Percentiles rank a stretch among this genome's conserved stretches.
phyloP scores from a whole-genome alignment of 441 rosid species.

The Lepidium campestre region DNA sequence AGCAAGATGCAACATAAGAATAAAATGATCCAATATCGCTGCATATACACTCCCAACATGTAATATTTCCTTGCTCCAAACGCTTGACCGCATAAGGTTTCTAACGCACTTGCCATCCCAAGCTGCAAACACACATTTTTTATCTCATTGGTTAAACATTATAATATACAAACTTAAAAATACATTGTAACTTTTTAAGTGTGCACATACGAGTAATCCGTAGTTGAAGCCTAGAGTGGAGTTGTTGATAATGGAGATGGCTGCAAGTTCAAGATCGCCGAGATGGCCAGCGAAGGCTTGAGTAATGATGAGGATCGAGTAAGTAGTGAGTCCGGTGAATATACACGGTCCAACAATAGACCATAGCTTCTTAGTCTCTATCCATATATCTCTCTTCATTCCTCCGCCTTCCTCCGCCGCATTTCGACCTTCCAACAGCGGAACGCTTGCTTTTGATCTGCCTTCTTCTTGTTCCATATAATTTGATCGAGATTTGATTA shows the following conservation, averaged over 20 bases:
- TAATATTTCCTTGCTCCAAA: conserved; percentile 61
- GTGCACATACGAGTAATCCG: conserved; percentile 51
- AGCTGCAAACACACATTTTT: conserved; percentile 37
- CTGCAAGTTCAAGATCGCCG: conserved; percentile 74
- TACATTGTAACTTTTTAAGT: too few relatives aligned
- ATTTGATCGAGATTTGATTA: background rate
- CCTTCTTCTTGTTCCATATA: background rate
- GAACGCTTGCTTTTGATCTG: background rate
- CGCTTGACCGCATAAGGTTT: conserved; percentile 84
- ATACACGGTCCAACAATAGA: conserved; percentile 66
- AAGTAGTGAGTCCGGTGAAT: conserved; percentile 52
- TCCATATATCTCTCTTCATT: conserved; percentile 27
- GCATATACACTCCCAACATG: conserved; percentile 72
- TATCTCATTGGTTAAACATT: background rate
- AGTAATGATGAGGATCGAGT: conserved; percentile 55
- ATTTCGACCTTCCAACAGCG: background rate
- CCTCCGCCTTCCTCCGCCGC: too few relatives aligned
- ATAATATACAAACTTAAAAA: background rate
- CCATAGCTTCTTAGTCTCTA: conserved; percentile 73
- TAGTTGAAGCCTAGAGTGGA: conserved; percentile 74
- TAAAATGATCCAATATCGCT: conserved; percentile 72
- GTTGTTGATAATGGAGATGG: conserved; percentile 71
- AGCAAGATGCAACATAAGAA: conserved; percentile 50
- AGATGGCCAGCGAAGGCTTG: conserved; percentile 86
- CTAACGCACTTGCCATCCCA: conserved; percentile 86